Base-by-base conservation (phyloP, 2,329 filamentous ascomycete species). In the Fusarium sp. region DNA sequence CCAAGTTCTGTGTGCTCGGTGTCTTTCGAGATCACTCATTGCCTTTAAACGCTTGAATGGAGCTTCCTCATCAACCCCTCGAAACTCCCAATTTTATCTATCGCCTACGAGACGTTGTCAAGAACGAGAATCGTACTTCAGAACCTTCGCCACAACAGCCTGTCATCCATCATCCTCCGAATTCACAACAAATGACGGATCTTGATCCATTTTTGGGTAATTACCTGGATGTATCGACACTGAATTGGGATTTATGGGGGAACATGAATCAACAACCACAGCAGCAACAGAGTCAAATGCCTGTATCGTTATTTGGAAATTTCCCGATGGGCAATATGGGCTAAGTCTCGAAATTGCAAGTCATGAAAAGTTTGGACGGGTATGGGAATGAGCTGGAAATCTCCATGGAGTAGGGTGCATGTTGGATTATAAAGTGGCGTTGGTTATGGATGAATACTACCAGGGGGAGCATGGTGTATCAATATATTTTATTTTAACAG, bases 221-320 rank as follows among this genome's bases (percentile, higher is more conserved):
- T 1, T 85, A 84, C 57, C 69, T 86, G 20, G 85, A 87, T 66
- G 77, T 82, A 9, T 79, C 80, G 13, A 72, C 78, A 6, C 72
- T 86, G 18, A 84, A 85, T 52, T 85, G 85, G 81, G 84, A 86
- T 57, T 80, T 86, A 75, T 85, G 83, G 78, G 79, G 76, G 18
- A 76, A 77, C 58, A 69, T 78, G 62, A 75, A 71, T 7, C 73
- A 73, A 41, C 60, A 71, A 32, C 74, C 57, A 30, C 50, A 54
- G 37, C 60, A 50, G 23, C 59, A 64, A 23, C 62, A 76, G 33
- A 73, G 75, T 13, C 78, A 80, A 45, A 59, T 80, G 15, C 77
- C 79, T 5, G 54, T 76, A 14, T 72, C 77, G 45, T 75, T 81
- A 59, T 81, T 81, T 57, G 76, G 76, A 41, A 75, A 74, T n/a